Conservation (phyloP, 495 filamentous ascomycete species). For the Talaromyces borbonicus region DNA sequence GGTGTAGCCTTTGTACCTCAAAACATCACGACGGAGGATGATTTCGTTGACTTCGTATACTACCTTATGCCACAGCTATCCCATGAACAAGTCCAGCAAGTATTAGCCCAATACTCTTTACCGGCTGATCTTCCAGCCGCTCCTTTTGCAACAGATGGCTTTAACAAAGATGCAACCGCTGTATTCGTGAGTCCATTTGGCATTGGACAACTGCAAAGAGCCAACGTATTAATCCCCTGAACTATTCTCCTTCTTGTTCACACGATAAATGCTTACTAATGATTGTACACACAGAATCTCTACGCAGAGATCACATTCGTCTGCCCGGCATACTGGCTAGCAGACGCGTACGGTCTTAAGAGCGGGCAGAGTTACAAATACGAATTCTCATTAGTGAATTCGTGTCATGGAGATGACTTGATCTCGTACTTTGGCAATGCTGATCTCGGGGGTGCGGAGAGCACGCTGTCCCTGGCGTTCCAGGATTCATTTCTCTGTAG, state of each 20-base stretch:
- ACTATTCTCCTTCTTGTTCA: constrained; percentile 1
- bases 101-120: constrained; percentile 37
- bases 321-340: constrained; percentile 56
- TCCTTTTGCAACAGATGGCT: constrained; percentile 35
- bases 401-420: constrained; percentile 48
- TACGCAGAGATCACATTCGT: constrained; percentile 52
- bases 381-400: constrained; percentile 51
- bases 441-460: no score
- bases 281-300: constrained; percentile 34
- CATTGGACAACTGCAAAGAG: constrained; percentile 41
- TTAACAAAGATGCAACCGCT: constrained; percentile 33
- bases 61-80: constrained; percentile 41
- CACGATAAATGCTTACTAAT: not conserved
- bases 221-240: constrained; percentile 7
- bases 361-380: constrained; percentile 42
- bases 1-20: constrained; percentile 42
- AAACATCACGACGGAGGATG: constrained; percentile 34
- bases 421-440: constrained; percentile 33
- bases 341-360: constrained; percentile 40
- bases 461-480: constrained; percentile 8
- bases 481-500: not conserved
- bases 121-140: constrained; percentile 13
- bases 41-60: constrained; percentile 34
- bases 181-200: constrained; percentile 39
- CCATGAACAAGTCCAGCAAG: constrained; percentile 28